These are phyloP conservation scores for Colletotrichum salicis DNA, from an alignment of 2,329 filamentous ascomycete genomes.

Conservation along the genomic window DNA sequence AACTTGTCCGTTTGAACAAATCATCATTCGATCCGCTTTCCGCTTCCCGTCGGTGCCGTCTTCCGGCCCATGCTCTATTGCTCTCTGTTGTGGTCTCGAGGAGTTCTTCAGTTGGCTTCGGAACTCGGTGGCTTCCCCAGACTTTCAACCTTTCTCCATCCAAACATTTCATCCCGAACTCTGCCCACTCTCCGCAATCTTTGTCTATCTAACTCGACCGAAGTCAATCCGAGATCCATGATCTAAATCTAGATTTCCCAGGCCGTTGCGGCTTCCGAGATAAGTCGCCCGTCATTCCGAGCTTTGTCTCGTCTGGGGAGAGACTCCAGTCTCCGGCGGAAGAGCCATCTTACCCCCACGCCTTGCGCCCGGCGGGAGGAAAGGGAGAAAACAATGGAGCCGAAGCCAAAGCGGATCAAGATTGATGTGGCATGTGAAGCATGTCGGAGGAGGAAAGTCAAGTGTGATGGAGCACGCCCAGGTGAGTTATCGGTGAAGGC, in stretches of 20 bases:
- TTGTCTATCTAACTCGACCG: background rate
- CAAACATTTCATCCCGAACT: slow-evolving; percentile 21
- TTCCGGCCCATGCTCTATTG: background rate
- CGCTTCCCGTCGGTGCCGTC: background rate
- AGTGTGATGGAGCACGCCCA: slow-evolving; percentile 53
- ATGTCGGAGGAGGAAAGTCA: slow-evolving; percentile 54
- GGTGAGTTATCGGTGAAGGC: slow-evolving; percentile 40
- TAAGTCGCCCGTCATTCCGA: slow-evolving; percentile 5
- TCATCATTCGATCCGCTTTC: slow-evolving; percentile 20
- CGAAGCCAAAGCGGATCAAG: slow-evolving; percentile 51
- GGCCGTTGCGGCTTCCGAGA: slow-evolving; percentile 14
- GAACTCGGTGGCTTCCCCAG: slow-evolving; percentile 21
- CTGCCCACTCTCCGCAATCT: slow-evolving; percentile 19
- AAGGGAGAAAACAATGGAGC: slow-evolving; percentile 28
- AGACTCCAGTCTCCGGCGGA: background rate
- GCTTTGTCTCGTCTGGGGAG: background rate
- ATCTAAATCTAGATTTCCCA: background rate
- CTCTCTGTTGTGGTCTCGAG: background rate
- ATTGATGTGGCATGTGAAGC: slow-evolving; percentile 56
- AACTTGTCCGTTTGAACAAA: slow-evolving; percentile 6
- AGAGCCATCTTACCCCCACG: background rate
- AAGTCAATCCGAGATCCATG: slow-evolving; percentile 25
- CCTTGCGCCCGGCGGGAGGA: background rate
- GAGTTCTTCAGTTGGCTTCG: slow-evolving; percentile 10
- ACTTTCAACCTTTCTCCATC: slow-evolving; percentile 11